phyloP scores from a whole-genome alignment of 148 eudicot genomes.

The Dysphania ambrosioides region DNA sequence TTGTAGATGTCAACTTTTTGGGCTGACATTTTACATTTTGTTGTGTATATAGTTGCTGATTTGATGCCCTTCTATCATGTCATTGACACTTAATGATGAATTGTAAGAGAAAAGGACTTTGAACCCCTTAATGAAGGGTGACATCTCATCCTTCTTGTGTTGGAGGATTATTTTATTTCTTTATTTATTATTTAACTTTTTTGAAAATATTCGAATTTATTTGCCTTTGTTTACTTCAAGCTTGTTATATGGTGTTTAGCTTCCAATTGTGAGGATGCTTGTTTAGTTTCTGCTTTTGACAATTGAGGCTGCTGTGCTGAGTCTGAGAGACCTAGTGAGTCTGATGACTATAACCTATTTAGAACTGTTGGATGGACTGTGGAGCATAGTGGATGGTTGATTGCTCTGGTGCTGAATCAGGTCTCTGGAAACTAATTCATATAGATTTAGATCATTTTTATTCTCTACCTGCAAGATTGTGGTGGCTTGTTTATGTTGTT shows the following conservation, averaged over 20 bases:
- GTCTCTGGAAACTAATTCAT: neutral
- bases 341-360: neutral
- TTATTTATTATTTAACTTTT: neutral
- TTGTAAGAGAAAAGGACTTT: neutral
- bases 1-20: constrained; percentile 4
- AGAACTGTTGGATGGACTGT: neutral
- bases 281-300: neutral
- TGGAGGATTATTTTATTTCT: neutral
- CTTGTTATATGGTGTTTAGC: neutral
- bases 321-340: neutral
- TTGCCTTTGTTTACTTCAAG: neutral
- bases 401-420: neutral
- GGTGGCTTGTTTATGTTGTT: neutral
- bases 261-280: neutral
- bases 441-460: neutral
- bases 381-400: neutral
- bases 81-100: neutral
- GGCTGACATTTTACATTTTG: neutral
- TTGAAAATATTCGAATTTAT: neutral
- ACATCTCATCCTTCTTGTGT: neutral
- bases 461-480: neutral
- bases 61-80: neutral
- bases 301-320: neutral
- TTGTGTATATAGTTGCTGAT: neutral
- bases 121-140: neutral